Conservation (phyloP, 2,329 filamentous ascomycete species). For the Capronia coronata region DNA sequence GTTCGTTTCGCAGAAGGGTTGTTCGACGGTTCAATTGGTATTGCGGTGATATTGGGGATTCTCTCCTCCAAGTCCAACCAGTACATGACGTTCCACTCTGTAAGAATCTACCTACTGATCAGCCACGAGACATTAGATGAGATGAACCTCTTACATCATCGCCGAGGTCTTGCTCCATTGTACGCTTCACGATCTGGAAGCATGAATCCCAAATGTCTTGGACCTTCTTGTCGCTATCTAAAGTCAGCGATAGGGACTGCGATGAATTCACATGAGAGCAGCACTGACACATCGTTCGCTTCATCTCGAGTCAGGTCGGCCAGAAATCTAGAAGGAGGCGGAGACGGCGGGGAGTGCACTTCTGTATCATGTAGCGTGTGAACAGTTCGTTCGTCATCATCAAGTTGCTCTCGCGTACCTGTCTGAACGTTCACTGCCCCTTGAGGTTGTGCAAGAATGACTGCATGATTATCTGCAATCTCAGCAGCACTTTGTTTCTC, state of each 20-base stretch:
- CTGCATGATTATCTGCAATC: background rate
- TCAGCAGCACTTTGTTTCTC: background rate
- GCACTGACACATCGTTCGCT: background rate
- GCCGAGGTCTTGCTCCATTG: slow-evolving; percentile 3
- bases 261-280: background rate
- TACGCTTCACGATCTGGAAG: slow-evolving; percentile 3
- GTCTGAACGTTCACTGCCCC: background rate
- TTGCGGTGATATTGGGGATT: slow-evolving; percentile 1
- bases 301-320: background rate
- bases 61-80: slow-evolving; percentile 7
- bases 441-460: background rate
- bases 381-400: background rate
- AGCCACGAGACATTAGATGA: background rate
- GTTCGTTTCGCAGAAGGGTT: slow-evolving; percentile 1
- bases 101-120: background rate
- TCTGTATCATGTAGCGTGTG: background rate
- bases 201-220: slow-evolving; percentile 10
- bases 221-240: slow-evolving; percentile 6
- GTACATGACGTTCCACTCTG: slow-evolving; percentile 1
- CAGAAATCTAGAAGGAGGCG: background rate
- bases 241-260: background rate
- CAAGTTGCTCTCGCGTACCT: background rate
- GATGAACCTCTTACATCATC: slow-evolving; percentile 4
- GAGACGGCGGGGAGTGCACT: background rate
- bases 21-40: slow-evolving; percentile 6